phyloP scores from a whole-genome alignment of 2,329 filamentous ascomycete species.

The Neoarthrinium moseri region DNA sequence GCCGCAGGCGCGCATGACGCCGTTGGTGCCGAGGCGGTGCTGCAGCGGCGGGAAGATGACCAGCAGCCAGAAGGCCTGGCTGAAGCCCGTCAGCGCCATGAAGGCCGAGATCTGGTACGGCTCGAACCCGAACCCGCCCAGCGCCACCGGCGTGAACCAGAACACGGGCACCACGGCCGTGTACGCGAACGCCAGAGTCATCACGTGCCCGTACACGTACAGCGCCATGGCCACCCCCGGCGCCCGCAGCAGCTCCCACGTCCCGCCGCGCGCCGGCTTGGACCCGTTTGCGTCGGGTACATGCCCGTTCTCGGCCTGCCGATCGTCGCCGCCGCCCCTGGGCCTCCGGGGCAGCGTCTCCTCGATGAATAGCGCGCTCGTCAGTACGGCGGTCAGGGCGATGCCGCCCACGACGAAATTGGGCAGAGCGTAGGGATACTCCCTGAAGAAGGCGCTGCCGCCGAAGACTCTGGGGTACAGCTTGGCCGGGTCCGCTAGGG shows the following conservation, averaged over 20 bases:
- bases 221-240: conserved; percentile 68
- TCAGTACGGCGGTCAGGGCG: conserved; percentile 50
- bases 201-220: conserved; percentile 63
- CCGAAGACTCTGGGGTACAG: conserved; percentile 63
- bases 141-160: conserved; percentile 59
- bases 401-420: conserved; percentile 57
- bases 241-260: conserved; percentile 53
- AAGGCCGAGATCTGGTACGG: conserved; percentile 64
- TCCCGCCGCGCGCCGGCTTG: conserved; percentile 35
- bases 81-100: conserved; percentile 62
- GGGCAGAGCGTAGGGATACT: conserved; percentile 66
- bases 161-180: conserved; percentile 70
- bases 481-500: conserved; percentile 63
- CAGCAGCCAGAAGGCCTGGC: conserved; percentile 71
- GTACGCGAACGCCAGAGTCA: conserved; percentile 69
- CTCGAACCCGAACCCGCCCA: conserved; percentile 66
- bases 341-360: conserved; percentile 50
- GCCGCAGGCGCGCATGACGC: conserved; percentile 59
- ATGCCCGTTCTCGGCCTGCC: conserved; percentile 12
- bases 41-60: conserved; percentile 69
- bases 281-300: conserved; percentile 15
- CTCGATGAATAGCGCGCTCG: conserved; percentile 56
- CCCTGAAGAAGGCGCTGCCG: conserved; percentile 53
- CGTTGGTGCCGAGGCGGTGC: conserved; percentile 62
- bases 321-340: conserved; percentile 17